Evolutionary conservation across 192 early-diverging fungal species (phyloP).

Genomic region (Paraglomus occultum): DNA sequence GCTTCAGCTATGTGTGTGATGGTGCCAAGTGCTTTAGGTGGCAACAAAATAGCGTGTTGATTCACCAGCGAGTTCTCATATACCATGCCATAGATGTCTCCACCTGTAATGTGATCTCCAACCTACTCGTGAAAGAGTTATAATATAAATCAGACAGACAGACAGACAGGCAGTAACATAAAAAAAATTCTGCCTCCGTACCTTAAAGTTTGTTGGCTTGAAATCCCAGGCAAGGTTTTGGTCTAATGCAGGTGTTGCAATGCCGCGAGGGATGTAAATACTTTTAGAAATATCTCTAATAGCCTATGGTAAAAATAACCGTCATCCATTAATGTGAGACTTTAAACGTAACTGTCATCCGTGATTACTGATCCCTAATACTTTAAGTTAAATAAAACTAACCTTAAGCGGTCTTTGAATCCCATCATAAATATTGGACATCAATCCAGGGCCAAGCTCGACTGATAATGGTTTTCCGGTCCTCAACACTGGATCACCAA

Average conservation of each 20-base stretch:
- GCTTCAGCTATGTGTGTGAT: constrained; percentile 93
- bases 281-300: constrained; percentile 92
- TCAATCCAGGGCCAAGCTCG: constrained; percentile 94
- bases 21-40: constrained; percentile 91
- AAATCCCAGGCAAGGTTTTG: constrained; percentile 93
- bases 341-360: too few species aligned
- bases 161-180: neutral
- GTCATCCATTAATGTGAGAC: constrained; percentile 7
- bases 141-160: neutral
- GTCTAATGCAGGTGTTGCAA: constrained; percentile 96
- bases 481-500: constrained; percentile 97
- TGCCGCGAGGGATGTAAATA: constrained; percentile 99
- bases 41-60: constrained; percentile 90
- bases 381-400: neutral
- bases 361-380: too few species aligned
- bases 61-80: constrained; percentile 94
- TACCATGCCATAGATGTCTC: constrained; percentile 94
- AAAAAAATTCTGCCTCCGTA: constrained; percentile 27
- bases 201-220: constrained; percentile 87
- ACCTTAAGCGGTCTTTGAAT: constrained; percentile 98
- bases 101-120: constrained; percentile 97
- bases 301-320: constrained; percentile 44
- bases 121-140: constrained; percentile 44
- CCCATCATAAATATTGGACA: constrained; percentile 97
- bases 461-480: constrained; percentile 98